Evolutionary conservation across 495 filamentous ascomycete species (phyloP).

Genomic region (Aspergillus kassunensis): DNA sequence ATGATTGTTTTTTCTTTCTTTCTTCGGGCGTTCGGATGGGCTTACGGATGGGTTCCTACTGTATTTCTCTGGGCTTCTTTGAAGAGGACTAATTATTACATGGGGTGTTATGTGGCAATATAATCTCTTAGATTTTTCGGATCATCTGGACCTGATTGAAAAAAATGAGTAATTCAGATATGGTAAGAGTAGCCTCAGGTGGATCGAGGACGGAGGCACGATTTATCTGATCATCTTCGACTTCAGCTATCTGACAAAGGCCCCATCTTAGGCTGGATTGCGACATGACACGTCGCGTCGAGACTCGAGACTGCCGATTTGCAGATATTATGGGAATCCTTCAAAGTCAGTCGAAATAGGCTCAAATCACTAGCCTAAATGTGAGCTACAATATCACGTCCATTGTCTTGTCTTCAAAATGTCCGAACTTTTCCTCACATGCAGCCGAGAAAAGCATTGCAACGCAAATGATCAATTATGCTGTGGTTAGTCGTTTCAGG

Average conservation of each 20-base stretch:
- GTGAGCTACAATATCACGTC: background rate
- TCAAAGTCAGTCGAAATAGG: background rate
- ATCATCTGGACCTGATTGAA: background rate
- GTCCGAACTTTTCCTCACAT: background rate
- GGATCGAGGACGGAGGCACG: too few relatives aligned
- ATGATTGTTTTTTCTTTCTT: constrained; percentile 22
- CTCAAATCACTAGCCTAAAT: background rate
- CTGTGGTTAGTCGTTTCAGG: background rate
- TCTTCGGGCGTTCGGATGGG: constrained; percentile 2
- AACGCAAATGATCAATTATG: background rate
- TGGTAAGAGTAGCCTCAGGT: too few relatives aligned
- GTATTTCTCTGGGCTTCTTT: background rate
- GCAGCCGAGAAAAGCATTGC: background rate
- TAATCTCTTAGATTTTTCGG: background rate
- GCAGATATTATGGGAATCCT: background rate
- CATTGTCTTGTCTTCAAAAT: background rate
- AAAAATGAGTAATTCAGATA: background rate
- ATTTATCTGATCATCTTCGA: background rate
- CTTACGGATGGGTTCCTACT: background rate
- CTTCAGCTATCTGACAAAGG: too few relatives aligned
- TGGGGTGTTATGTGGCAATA: background rate
- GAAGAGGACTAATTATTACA: background rate
- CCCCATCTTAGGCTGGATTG: background rate
- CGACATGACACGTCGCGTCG: too few relatives aligned
- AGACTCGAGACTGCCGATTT: background rate